Conservation (phyloP, 441 rosid species). For the Adansonia grandidieri region DNA sequence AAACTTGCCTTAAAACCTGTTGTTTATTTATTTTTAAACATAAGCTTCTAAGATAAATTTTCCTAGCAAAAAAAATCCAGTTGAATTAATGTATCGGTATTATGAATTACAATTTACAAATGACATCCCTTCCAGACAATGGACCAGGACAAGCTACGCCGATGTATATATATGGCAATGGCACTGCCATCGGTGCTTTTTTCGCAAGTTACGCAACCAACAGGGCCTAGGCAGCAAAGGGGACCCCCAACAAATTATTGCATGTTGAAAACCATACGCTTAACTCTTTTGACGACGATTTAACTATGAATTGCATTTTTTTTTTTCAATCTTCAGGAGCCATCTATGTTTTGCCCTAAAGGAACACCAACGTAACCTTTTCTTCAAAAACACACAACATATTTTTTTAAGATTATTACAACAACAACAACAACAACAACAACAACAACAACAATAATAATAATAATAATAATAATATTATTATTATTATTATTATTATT, state of each 20-base stretch:
- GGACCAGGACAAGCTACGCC: not conserved
- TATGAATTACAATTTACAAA: too few relatives aligned
- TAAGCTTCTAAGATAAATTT: too few relatives aligned
- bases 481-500: too few relatives aligned
- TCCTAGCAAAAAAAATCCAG: too few relatives aligned
- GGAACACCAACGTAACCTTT: not conserved
- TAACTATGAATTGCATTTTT: not conserved
- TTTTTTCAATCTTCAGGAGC: not conserved
- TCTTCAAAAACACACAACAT: too few relatives aligned
- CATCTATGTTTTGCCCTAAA: not conserved
- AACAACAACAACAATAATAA: too few relatives aligned
- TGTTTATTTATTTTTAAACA: too few relatives aligned
- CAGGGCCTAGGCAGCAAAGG: not conserved
- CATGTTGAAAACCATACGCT: not conserved
- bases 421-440: too few relatives aligned
- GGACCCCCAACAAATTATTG: not conserved
- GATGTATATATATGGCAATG: not conserved
- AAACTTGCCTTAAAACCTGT: too few relatives aligned
- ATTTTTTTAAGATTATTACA: not conserved
- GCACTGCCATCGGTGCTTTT: not conserved
- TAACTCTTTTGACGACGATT: not conserved
- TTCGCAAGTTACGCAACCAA: not conserved
- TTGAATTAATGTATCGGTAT: not conserved
- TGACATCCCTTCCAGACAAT: not conserved
- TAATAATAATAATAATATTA: too few relatives aligned